Evolutionary conservation across 345 rosid species (phyloP), one percentile per base, ranked within the genome.

Genomic region (Hirschfeldia incana): DNA sequence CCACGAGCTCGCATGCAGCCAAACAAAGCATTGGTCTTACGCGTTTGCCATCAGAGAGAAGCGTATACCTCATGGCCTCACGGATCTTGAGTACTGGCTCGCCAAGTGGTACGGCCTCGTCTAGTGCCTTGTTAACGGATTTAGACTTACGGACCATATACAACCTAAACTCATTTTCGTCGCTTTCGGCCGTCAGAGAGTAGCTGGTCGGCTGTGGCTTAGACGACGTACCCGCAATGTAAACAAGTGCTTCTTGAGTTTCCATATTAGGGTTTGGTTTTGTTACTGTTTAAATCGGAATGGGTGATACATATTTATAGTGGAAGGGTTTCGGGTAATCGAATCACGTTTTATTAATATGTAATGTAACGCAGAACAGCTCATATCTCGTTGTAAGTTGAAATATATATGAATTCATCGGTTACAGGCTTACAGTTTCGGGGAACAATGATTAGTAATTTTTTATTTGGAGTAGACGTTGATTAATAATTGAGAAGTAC

Each of bases 21-120:
- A 94, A 61, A 68, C 97, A 94, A 13, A 94, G 88, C 28, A 84
- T 80, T 0, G 96, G 94, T 2, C 96, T 81, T 27, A 94, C 92
- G 33, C 94, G 82, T 81, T 94, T 92, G 39, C 96, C 92, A n/a
- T 87, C 90, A 2, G 91, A 93, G 26, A 94, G 83, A 12, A 94
- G 86, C 21, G 96, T 89, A 83, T 92, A 94, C 1, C 98, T 84
- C 98, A 94, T 94, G 8, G 96, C 87, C 70, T 92, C 94, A 46
- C 89, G 93, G 80, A 94, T 89, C 83, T 87, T 94, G 8, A 74
- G 55, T 59, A 17, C 78, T 1, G 97, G 96, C 1, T 88, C 85
- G 4, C 83, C 73, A 33, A 92, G 73, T 1, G 89, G 65, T 28
- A 92, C 82, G 13, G 96, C 88, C 8, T 83, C 80, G 10, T 90